A percentile compares a stretch with the other conserved stretches of the same genome.
These are phyloP conservation scores for Fusarium metavorans DNA, from an alignment of 2,329 filamentous ascomycete genomes.

Conservation along the genomic window DNA sequence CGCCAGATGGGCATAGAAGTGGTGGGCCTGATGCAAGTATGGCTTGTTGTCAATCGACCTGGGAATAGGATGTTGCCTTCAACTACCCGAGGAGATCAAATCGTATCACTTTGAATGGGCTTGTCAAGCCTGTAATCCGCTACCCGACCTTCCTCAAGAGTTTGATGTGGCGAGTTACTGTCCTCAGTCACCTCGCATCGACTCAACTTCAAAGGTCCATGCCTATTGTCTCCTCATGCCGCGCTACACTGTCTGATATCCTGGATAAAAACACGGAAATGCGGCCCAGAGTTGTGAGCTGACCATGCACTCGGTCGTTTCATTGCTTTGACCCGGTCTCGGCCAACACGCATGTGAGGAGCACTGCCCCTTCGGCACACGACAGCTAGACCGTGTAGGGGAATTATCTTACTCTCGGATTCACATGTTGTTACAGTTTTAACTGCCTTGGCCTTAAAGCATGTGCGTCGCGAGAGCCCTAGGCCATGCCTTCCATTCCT, in stretches of 20 bases:
- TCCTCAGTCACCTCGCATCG: not conserved
- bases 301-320: not conserved
- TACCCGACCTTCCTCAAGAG: slow-evolving; percentile 65
- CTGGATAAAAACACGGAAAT: slow-evolving; percentile 63
- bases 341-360: slow-evolving; percentile 58
- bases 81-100: slow-evolving; percentile 61
- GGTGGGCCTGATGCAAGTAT: slow-evolving; percentile 71
- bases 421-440: not conserved
- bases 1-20: slow-evolving; percentile 62
- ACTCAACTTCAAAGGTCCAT: slow-evolving; percentile 51
- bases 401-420: not conserved
- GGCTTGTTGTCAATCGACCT: slow-evolving; percentile 66
- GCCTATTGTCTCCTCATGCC: slow-evolving; percentile 61
- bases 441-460: not conserved
- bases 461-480: not conserved
- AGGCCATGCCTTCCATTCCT: not conserved
- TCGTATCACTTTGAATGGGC: slow-evolving; percentile 58
- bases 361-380: slow-evolving; percentile 65
- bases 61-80: slow-evolving; percentile 53
- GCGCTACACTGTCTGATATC: slow-evolving; percentile 62
- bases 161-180: slow-evolving; percentile 64
- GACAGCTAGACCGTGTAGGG: slow-evolving; percentile 54
- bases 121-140: slow-evolving; percentile 61
- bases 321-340: slow-evolving; percentile 22
- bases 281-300: slow-evolving; percentile 40